Conservation (phyloP, 2,329 filamentous ascomycete genomes). For the Dactylellina haptotyla region DNA sequence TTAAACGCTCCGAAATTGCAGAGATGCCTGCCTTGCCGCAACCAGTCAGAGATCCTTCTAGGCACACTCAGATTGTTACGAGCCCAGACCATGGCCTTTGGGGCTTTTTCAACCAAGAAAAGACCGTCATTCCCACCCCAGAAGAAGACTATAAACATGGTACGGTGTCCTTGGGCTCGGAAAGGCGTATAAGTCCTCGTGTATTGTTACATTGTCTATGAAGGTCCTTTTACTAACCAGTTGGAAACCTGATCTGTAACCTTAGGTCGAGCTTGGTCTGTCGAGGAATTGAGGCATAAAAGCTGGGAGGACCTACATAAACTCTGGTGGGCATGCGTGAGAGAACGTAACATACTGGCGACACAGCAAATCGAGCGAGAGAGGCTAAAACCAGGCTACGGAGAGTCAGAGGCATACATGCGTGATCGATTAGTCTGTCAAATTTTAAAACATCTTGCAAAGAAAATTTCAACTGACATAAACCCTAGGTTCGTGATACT, state of each 20-base stretch:
- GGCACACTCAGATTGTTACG: conserved; percentile 68
- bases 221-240: no score
- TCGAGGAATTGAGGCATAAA: conserved; percentile 85
- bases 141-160: conserved; percentile 76
- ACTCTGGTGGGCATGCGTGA: conserved; percentile 93
- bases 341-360: conserved; percentile 88
- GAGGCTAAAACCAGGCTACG: conserved; percentile 76
- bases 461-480: not conserved
- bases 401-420: conserved; percentile 72
- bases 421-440: conserved; percentile 66
- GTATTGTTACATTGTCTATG: no score
- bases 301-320: conserved; percentile 92
- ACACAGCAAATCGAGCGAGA: conserved; percentile 77
- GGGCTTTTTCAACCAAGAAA: conserved; percentile 83
- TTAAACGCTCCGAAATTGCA: conserved; percentile 62
- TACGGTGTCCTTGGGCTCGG: conserved; percentile 57
- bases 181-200: not conserved
- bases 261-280: conserved; percentile 79
- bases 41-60: conserved; percentile 71
- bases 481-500: conserved; percentile 74
- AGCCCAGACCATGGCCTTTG: conserved; percentile 87
- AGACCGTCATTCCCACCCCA: conserved; percentile 76
- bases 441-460: not conserved
- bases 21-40: conserved; percentile 69
- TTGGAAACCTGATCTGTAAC: not conserved